phyloP scores from a whole-genome alignment of 2,329 filamentous ascomycete species.

The Elsinoe fawcettii region DNA sequence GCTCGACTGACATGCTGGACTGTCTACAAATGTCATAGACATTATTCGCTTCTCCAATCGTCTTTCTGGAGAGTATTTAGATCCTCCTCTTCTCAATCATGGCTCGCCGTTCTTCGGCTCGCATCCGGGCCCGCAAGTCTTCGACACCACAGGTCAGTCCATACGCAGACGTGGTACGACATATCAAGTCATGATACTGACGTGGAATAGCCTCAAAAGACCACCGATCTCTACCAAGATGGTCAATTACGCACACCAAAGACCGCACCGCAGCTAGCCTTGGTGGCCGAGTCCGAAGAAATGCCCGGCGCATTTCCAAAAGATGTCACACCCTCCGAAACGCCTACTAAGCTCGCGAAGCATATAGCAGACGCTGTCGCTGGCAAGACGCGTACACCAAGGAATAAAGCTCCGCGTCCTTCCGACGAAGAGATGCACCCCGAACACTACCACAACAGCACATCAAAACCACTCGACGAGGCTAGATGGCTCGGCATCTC shows the following conservation, averaged over 20 bases:
- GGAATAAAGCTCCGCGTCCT: constrained; percentile 59
- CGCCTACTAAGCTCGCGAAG: constrained; percentile 19
- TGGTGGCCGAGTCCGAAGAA: constrained; percentile 41
- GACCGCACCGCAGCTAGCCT: constrained; percentile 34
- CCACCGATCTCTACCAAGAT: constrained; percentile 31
- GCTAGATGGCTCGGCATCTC: constrained; percentile 75
- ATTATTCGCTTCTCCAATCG: constrained; percentile 1
- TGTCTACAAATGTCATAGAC: not conserved
- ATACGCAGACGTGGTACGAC: too few species aligned
- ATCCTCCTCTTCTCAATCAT: constrained; percentile 20
- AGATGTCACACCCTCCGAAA: constrained; percentile 20
- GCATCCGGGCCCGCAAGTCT: constrained; percentile 26
- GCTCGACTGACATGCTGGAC: not conserved
- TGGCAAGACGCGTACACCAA: constrained; percentile 48
- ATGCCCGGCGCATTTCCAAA: constrained; percentile 31
- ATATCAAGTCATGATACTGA: not conserved
- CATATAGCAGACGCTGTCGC: constrained; percentile 16
- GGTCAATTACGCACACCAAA: constrained; percentile 24
- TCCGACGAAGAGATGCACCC: constrained; percentile 83
- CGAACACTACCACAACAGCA: constrained; percentile 66
- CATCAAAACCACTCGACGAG: constrained; percentile 68
- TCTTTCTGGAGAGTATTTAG: not conserved
- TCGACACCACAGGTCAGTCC: constrained; percentile 22
- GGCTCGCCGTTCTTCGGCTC: constrained; percentile 30
- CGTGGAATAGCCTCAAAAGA: constrained; percentile 19